Base-by-base conservation (phyloP, 257 asterid genomes). In the Apocynum venetum region DNA sequence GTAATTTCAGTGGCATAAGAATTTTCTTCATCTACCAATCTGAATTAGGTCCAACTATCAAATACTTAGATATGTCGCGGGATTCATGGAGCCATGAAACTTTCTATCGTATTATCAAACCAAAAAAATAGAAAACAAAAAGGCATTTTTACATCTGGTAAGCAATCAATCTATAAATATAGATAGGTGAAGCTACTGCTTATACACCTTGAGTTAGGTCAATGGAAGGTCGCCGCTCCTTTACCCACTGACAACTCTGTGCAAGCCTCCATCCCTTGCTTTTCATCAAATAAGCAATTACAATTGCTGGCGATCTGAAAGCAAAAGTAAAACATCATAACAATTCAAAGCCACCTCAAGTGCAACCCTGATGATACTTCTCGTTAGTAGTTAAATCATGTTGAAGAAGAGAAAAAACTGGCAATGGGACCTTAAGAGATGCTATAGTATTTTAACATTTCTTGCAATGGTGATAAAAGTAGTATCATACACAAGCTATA, bases 241-340 rank as follows among this genome's bases (percentile, higher is more conserved):
- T 96, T 85, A 96, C 99, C 99, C 98, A 96, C 79, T 89, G 97
- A 76, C 89, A 89, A 82, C 98, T 85, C 85, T 90, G 97, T 6
- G 90, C 89, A 74, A 93, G 89, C 81, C 79, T 91, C 99, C 99
- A 96, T 68, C 96, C 92, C 89, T 85, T 93, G 84, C 90, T 93
- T 88, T 89, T 96, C 97, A 96, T 96, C 90, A 96, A 87, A 87
- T 81, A 96, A 51, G 99, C 97, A 73, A 96, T 89, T 53, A 96
- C 99, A 79, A 96, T 86, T 57, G 97, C 99, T 60, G 99, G 97
- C 0, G 99, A 93, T 84, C 99, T 96, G 90, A 68, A 44, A 68
- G 53, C 46, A 67, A 79, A 76, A 76, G 74, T 70, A 72, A 44
- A 80, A 68, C 14, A n/a, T 6, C 20, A 67, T 61, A 31, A 41